A percentile compares a stretch with the other conserved stretches of the same genome.
Conservation (phyloP, 2,329 filamentous ascomycete genomes). For the Sarocladiaceae sp. region DNA sequence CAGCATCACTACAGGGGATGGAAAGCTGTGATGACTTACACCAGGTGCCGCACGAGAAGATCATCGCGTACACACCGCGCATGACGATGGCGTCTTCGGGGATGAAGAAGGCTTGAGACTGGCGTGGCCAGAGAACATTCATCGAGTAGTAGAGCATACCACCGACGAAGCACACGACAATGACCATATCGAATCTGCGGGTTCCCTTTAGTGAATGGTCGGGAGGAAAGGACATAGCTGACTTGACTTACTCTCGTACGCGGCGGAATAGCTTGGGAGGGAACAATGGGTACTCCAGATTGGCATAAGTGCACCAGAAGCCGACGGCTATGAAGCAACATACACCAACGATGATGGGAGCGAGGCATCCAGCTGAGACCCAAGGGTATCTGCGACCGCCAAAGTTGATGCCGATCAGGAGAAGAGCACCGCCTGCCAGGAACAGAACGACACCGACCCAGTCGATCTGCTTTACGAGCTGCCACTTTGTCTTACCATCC, state of each 20-base stretch:
- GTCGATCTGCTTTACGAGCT: constrained; percentile 19
- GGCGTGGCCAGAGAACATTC: constrained; percentile 24
- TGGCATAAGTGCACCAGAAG: constrained; percentile 21
- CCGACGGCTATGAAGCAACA: constrained; percentile 22
- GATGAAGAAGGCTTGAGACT: constrained; percentile 21
- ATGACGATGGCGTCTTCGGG: constrained; percentile 17
- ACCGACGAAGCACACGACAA: constrained; percentile 24
- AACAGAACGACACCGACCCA: constrained; percentile 22
- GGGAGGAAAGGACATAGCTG: no score
- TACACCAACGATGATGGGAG: constrained; percentile 23
- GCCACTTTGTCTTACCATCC: constrained; percentile 19
- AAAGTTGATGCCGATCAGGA: constrained; percentile 24
- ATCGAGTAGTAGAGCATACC: constrained; percentile 26
- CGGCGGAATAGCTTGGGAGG: constrained; percentile 23
- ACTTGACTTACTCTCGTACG: constrained; percentile 17
- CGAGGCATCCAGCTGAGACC: constrained; percentile 20
- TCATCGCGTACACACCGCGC: constrained; percentile 21
- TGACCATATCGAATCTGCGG: constrained; percentile 21
- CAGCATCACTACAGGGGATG: not conserved
- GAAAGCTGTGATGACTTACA: constrained; percentile 6
- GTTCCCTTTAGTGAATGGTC: not conserved
- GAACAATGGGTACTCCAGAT: constrained; percentile 22
- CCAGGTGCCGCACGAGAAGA: constrained; percentile 24
- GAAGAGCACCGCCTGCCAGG: constrained; percentile 18
- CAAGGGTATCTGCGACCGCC: constrained; percentile 23